Evolutionary conservation across 2,329 filamentous ascomycete genomes (phyloP).

Genomic region (Cercospora sp.): DNA sequence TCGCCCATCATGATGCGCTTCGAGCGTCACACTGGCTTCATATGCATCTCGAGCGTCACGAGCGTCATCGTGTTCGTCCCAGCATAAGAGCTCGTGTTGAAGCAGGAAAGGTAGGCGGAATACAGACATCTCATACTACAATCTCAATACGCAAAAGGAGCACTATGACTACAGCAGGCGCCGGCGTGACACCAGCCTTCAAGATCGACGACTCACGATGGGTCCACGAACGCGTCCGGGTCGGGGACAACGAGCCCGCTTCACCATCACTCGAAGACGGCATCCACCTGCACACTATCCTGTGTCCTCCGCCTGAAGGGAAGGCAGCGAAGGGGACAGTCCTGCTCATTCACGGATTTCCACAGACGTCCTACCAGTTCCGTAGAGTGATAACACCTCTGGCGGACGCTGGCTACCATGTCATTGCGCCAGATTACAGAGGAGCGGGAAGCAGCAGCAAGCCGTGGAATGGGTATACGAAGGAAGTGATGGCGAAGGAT

Average conservation of each 20-base stretch:
- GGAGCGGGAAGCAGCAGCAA: constrained; percentile 22
- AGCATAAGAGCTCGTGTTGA: not conserved
- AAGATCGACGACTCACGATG: constrained; percentile 23
- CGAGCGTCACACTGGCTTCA: not conserved
- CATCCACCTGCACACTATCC: constrained; percentile 34
- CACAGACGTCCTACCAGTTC: constrained; percentile 51
- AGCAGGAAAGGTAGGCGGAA: not conserved
- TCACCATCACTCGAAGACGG: constrained; percentile 21
- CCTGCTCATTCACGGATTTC: constrained; percentile 53
- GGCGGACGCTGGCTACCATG: constrained; percentile 33
- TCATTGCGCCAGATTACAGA: constrained; percentile 26
- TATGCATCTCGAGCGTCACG: constrained; percentile 11
- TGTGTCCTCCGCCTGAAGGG: constrained; percentile 24
- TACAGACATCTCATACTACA: not conserved
- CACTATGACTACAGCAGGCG: constrained; percentile 20
- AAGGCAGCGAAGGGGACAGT: constrained; percentile 39
- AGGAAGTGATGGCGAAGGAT: constrained; percentile 46
- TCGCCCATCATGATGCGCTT: not conserved
- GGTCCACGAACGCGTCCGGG: constrained; percentile 18
- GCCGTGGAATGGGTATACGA: constrained; percentile 42
- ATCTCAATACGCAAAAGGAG: not conserved
- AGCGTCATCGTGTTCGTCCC: not conserved
- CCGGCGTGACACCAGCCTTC: constrained; percentile 14
- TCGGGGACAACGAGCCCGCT: constrained; percentile 15
- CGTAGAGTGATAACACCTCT: constrained; percentile 44